phyloP scores from a whole-genome alignment of 2,329 filamentous ascomycete genomes.

The Pestalotiopsis fici region DNA sequence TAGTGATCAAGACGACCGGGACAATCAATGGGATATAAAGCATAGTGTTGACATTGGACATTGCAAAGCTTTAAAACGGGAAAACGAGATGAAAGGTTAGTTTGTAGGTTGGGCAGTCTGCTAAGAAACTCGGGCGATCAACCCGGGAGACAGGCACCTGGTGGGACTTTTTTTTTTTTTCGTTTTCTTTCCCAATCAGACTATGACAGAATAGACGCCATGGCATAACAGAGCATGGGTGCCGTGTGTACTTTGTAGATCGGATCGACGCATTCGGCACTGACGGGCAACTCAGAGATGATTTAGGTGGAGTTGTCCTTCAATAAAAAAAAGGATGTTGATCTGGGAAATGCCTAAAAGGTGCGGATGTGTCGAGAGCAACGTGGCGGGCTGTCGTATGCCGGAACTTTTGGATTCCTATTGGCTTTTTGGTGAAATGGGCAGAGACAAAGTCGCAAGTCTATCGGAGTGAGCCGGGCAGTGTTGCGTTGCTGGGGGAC shows the following conservation, averaged over 20 bases:
- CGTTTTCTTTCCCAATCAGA: too few species aligned
- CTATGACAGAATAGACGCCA: background rate
- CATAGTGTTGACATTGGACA: background rate
- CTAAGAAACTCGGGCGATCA: background rate
- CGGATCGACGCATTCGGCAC: background rate
- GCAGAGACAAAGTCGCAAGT: background rate
- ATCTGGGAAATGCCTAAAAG: background rate
- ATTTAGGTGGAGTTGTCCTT: background rate
- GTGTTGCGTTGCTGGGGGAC: background rate
- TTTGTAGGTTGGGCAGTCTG: background rate
- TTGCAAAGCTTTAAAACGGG: background rate
- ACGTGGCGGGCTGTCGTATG: background rate
- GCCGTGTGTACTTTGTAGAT: background rate
- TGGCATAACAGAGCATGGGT: background rate
- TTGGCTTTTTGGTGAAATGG: background rate
- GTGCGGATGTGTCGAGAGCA: background rate
- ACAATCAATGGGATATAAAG: background rate
- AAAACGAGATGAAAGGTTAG: background rate
- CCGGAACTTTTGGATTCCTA: background rate
- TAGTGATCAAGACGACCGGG: background rate
- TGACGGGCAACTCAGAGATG: background rate
- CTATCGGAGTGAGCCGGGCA: background rate
- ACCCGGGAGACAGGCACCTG: background rate
- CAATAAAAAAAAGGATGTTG: background rate
- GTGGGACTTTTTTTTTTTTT: too few species aligned